These are phyloP conservation scores for Flaveria ramosissima DNA, from an alignment of 129 eudicot genomes.

Conservation along the genomic window DNA sequence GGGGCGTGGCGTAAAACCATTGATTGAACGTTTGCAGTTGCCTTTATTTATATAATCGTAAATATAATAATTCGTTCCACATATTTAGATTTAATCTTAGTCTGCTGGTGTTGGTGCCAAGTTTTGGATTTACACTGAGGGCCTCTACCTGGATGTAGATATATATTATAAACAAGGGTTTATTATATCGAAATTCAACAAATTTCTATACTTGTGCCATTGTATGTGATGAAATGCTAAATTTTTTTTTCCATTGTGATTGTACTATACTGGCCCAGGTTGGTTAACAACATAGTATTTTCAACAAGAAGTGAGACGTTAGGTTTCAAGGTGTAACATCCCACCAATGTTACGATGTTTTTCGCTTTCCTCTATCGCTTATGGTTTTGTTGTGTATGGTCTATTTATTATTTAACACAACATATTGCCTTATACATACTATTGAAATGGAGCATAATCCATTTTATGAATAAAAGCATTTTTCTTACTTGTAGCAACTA, in stretches of 20 bases:
- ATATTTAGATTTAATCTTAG: slow-evolving; percentile 4
- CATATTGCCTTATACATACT: too few relatives aligned
- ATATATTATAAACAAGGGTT: neutral
- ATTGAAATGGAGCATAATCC: too few relatives aligned
- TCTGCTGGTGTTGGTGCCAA: slow-evolving; percentile 25
- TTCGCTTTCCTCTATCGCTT: too few relatives aligned
- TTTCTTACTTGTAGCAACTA: too few relatives aligned
- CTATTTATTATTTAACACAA: too few relatives aligned
- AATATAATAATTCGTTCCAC: slow-evolving; percentile 1
- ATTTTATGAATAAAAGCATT: too few relatives aligned
- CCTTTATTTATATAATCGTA: slow-evolving; percentile 10
- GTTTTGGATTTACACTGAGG: slow-evolving; percentile 22
- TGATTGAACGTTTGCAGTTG: neutral
- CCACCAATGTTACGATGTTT: too few relatives aligned
- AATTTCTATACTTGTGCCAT: neutral
- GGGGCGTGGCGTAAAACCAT: slow-evolving; percentile 13
- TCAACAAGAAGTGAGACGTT: too few relatives aligned
- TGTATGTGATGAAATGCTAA: neutral
- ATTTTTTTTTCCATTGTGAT: neutral
- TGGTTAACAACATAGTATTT: neutral
- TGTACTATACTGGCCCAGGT: neutral
- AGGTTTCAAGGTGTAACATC: too few relatives aligned
- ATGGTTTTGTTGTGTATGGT: too few relatives aligned
- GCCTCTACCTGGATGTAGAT: slow-evolving; percentile 11
- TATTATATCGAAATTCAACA: neutral